Base-by-base conservation (phyloP, 1,284 basidiomycete species). In the Sanguinoderma infundibulare region DNA sequence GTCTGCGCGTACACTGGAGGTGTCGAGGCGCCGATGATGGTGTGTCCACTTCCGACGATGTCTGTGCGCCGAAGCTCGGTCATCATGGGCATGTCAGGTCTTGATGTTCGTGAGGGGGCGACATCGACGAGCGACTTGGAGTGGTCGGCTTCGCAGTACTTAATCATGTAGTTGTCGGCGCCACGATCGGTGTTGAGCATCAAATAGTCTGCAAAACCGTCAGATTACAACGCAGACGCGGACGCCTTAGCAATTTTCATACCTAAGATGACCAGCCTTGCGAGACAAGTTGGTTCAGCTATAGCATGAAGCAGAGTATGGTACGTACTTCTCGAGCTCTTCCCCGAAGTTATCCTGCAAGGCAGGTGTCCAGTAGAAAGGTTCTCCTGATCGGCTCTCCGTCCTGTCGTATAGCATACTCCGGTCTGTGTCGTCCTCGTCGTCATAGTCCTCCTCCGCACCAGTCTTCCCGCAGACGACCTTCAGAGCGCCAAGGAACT, bases 161-260 rank as follows among this genome's bases (percentile, higher is more conserved):
- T 92, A 76, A 94, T 91, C 92, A 94, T 94, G 75, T 91, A 94
- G 73, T 94, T 93, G 78, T 94, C 92, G 3, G 90, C 87, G 39
- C 87, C 91, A 55, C 90, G 86, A 69, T 92, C 92, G 12, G 94
- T 95, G 74, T 95, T 95, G 59, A 92, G 85, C 92, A 95, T 95
- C 49, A 96, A 81, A 75, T 90, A 95, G 75, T 95, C 94, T 87
- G 72, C 7, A 22, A 44, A 47, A 32, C 7, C 10, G 50, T 56
- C 26, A 57, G 44, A 20, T n/a, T 6, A 22, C 14, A 4, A 15
- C n/a, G 7, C 44, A 5, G 6, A 22, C 14, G 26, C 34, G 15
- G 2, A n/a, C 6, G n/a, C 15, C 14, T 22, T 4, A 12, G 38
- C 14, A 39, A 6, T 3, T 5, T 14, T 24, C 28, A 38, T 75